Evolutionary conservation across 352 stramenopile species (phyloP).

Genomic region (Globisporangium takayamanum): DNA sequence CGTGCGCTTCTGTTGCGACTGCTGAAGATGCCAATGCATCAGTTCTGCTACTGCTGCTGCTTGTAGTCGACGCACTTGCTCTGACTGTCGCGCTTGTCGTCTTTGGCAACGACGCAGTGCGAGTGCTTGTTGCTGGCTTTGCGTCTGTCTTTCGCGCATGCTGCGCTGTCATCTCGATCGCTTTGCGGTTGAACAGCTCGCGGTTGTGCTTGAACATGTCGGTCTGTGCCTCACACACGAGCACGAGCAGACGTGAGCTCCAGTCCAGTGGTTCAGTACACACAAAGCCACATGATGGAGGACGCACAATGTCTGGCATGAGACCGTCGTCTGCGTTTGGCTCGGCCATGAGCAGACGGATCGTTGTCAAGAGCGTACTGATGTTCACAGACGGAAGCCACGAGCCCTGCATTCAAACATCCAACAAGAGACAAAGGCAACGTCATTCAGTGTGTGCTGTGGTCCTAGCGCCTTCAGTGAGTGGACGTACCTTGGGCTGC

Average conservation of each 20-base stretch:
- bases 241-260: background rate
- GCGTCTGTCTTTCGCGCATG: conserved; percentile 27
- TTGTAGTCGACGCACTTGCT: background rate
- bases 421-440: conserved; percentile 1
- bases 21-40: no score
- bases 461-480: background rate
- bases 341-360: conserved; percentile 87
- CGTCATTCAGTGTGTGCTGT: no score
- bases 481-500: conserved; percentile 61
- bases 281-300: background rate
- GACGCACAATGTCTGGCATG: conserved; percentile 82
- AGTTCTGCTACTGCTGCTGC: background rate
- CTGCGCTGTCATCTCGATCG: conserved; percentile 48
- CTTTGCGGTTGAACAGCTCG: conserved; percentile 61
- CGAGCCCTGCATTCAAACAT: conserved; percentile 42
- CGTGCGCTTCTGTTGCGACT: background rate
- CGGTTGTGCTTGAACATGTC: conserved; percentile 77
- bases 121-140: background rate
- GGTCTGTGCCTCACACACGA: conserved; percentile 27
- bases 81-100: background rate
- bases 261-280: background rate
- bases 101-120: background rate
- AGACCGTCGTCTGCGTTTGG: conserved; percentile 88
- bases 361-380: conserved; percentile 85
- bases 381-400: conserved; percentile 91